Percentiles rank a stretch among this genome's conserved stretches.
Conservation (phyloP, 257 asterid species). For the Jaltomata sinuosa region DNA sequence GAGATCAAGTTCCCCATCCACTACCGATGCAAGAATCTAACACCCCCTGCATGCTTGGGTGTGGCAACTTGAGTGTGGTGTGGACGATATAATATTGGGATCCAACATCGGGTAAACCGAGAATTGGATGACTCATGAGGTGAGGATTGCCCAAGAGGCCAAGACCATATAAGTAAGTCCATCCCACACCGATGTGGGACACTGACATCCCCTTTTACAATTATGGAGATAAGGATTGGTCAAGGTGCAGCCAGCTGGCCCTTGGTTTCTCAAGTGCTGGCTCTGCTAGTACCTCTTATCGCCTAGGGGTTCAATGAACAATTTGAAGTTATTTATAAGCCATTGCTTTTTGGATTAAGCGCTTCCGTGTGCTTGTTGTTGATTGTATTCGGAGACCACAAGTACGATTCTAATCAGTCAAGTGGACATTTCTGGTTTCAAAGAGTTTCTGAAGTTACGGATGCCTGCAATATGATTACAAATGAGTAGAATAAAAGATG, state of each 20-base stretch:
- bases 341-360: neutral
- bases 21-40: neutral
- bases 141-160: neutral
- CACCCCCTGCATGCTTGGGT: neutral
- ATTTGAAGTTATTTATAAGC: neutral
- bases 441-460: neutral
- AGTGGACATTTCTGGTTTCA: neutral
- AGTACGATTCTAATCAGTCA: neutral
- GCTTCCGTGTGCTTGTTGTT: neutral
- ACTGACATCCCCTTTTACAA: neutral
- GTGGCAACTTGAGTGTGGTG: neutral
- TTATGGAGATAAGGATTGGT: neutral
- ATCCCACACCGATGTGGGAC: neutral
- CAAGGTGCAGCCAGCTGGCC: neutral
- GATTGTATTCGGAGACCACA: neutral
- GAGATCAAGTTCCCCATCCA: neutral
- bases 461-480: neutral
- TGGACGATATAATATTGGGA: neutral
- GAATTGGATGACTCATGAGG: neutral
- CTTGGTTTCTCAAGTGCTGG: neutral
- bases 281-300: neutral
- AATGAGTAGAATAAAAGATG: neutral
- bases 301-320: neutral
- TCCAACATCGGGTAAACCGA: neutral
- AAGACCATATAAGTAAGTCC: neutral